Conservation (phyloP, 805 yeast species). For the Nakazawaea holstii region DNA sequence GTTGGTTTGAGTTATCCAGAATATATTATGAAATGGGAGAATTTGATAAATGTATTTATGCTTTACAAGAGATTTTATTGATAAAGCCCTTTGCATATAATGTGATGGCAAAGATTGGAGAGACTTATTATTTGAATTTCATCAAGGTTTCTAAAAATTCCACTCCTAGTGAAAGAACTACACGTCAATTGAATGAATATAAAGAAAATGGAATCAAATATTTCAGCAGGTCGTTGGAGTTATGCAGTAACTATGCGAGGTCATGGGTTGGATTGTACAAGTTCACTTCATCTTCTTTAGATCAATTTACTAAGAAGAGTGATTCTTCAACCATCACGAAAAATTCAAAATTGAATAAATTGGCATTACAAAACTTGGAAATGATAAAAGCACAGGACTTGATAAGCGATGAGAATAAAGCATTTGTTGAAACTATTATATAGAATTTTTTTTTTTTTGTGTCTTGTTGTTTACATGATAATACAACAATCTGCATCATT, state of each 20-base stretch:
- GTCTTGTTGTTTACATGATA: no score
- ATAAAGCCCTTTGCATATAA: conserved; percentile 67
- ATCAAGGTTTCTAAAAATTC: conserved; percentile 4
- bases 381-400: conserved; percentile 26
- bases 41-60: conserved; percentile 59
- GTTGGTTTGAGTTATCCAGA: conserved; percentile 75
- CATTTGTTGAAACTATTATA: conserved; percentile 28
- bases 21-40: conserved; percentile 58
- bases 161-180: background rate
- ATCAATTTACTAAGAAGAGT: background rate
- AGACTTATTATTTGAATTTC: conserved; percentile 24
- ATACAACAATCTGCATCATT: conserved; percentile 22
- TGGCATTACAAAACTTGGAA: conserved; percentile 32
- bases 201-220: conserved; percentile 31
- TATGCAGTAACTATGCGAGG: conserved; percentile 60
- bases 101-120: conserved; percentile 61
- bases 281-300: conserved; percentile 19
- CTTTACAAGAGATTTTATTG: conserved; percentile 66
- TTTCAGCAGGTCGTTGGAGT: conserved; percentile 69
- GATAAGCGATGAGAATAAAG: conserved; percentile 28
- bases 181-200: background rate
- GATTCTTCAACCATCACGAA: conserved; percentile 14
- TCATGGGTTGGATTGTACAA: conserved; percentile 70
- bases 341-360: conserved; percentile 26
- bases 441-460: no score